Conservation (phyloP, 129 eudicot species). For the Logfia minima region DNA sequence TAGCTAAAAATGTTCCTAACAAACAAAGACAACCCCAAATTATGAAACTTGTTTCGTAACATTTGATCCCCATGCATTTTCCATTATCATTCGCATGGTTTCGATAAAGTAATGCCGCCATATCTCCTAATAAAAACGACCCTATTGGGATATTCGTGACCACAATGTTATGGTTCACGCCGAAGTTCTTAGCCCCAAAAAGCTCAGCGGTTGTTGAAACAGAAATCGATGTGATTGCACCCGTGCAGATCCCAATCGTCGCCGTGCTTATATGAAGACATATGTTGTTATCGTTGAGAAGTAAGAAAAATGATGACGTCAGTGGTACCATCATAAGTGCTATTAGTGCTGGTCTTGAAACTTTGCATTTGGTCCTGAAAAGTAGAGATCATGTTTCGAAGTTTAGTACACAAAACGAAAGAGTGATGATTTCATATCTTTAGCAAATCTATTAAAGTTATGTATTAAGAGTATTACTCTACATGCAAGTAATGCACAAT, state of each 20-base stretch:
- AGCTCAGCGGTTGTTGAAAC: constrained; percentile 75
- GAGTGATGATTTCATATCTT: no score
- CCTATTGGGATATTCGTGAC: constrained; percentile 83
- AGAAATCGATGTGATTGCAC: constrained; percentile 73
- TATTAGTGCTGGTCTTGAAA: constrained; percentile 68
- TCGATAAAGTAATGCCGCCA: constrained; percentile 71
- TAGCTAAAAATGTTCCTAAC: constrained; percentile 60
- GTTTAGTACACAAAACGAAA: not conserved
- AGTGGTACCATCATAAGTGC: constrained; percentile 67
- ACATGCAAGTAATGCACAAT: no score
- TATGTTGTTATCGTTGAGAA: constrained; percentile 35
- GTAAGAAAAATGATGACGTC: constrained; percentile 68
- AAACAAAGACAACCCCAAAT: constrained; percentile 78
- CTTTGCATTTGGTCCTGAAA: constrained; percentile 42
- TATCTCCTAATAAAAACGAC: constrained; percentile 72
- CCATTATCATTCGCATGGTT: constrained; percentile 33
- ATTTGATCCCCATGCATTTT: constrained; percentile 65
- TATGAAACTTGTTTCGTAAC: constrained; percentile 66
- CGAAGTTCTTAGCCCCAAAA: constrained; percentile 70
- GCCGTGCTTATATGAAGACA: constrained; percentile 66
- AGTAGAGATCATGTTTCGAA: not conserved
- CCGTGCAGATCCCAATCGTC: constrained; percentile 64
- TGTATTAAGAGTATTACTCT: no score
- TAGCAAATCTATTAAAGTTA: no score
- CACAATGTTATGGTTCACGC: constrained; percentile 76